Percentiles rank a stretch among this genome's conserved stretches.
Evolutionary conservation across 169 alveolate genomes (phyloP).

Genomic region (Plasmodium ovale): DNA sequence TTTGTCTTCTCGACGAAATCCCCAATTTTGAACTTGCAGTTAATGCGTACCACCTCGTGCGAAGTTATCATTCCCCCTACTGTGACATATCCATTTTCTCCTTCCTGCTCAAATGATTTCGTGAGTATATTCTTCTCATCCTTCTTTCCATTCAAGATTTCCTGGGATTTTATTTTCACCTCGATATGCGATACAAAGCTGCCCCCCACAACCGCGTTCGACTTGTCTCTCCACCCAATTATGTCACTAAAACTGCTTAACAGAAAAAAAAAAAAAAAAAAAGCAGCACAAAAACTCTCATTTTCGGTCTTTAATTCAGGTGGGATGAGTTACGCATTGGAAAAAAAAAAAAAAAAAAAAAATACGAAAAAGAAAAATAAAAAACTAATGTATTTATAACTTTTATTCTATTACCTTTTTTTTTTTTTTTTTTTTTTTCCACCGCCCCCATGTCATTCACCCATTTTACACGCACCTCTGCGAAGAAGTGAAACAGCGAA

Average conservation of each 20-base stretch:
- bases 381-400: no score
- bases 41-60: slow-evolving; percentile 17
- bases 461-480: no score
- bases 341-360: no score
- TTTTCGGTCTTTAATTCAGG: neutral
- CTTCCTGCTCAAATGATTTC: neutral
- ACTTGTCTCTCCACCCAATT: no score
- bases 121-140: slow-evolving; percentile 4
- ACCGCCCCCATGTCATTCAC: no score
- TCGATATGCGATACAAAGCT: slow-evolving; percentile 17
- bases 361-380: no score
- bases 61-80: neutral
- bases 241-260: neutral
- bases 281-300: neutral
- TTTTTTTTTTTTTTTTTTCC: no score
- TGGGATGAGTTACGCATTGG: no score
- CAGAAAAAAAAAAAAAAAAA: neutral
- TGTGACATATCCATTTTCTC: slow-evolving; percentile 1
- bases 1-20: slow-evolving; percentile 12
- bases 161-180: slow-evolving; percentile 7
- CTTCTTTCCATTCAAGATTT: neutral
- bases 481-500: no score
- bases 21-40: slow-evolving; percentile 14
- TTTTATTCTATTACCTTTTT: no score
- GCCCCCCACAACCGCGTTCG: no score